Evolutionary conservation across 805 yeast genomes (phyloP), one percentile per base, ranked within the genome.

Genomic region (Pichia heedii): DNA sequence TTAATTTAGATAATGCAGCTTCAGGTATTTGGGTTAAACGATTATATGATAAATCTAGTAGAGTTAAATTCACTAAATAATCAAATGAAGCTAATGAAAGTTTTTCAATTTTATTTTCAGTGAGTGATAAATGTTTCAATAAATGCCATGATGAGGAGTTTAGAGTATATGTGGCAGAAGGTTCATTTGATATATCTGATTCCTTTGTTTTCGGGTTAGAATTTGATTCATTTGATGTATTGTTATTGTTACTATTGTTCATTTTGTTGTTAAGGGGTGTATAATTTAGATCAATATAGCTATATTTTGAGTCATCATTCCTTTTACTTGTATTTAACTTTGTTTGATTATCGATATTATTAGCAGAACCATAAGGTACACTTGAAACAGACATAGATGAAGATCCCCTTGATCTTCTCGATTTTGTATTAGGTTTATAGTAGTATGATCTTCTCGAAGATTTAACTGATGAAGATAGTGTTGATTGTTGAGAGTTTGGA

Each of bases 41-140:
- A 51, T 79, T 79, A 46, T 69, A 66, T 2, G 84, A 78, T 27
- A 79, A 57, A 52, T 80, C 82, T 40, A 79, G 65, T 2, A 71
- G 62, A 1, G 67, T 54, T 12, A 71, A 51, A 37, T 62, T 59
- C 18, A 50, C 55, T 19, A 61, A 51, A 34, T 48, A 55, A 38
- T 54, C 62, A 46, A 65, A 66, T 33, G 59, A 55, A 44, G 51
- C 50, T 27, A 51, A 54, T 40, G 54, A 53, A 10, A 70, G 56
- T 18, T 47, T 49, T 1, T 57, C 47, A n/a, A 70, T 62, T 35
- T 60, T 61, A 42, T 65, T 65, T 36, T 70, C 73, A 5, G 68
- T 51, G 11, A 70, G 54, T 2, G 73, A 67, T 8, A 70, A 49
- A 48, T 70, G 71, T 27, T 62, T 65, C 27, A 70, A 52, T 10